Base-by-base conservation (phyloP, 768 basidiomycete species). In the Plicaturopsis crispa region DNA sequence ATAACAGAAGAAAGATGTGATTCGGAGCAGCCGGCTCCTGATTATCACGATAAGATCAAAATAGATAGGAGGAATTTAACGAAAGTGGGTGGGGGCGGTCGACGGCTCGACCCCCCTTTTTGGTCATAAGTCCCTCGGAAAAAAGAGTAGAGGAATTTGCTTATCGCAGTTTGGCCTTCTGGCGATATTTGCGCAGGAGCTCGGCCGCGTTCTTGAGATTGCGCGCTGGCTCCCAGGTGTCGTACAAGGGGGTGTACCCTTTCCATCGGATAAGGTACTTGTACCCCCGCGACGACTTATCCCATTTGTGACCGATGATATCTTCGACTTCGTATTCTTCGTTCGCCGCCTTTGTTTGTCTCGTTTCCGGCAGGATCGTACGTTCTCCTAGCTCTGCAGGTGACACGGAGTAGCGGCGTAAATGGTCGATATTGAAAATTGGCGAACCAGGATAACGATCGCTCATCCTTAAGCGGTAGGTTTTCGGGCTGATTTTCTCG, bases 401-500 rank as follows among this genome's bases (percentile, higher is more conserved):
- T 2, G 49, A 53, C 16, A 26, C 5, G 2, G 40, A 18, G 36
- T 56, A 57, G 6, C 24, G 31, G 11, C 47, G 33, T 3, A 57
- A 44, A 31, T 57, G 54, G 6, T 38, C 36, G 5, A 53, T 48
- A 33, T 56, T 54, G 2, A 56, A 10, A 4, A 57, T 45, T 2
- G 47, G 44, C 23, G 51, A 47, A 11, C 48, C 48, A 0, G 44
- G 36, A 41, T 53, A 57, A 1, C 45, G 47, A 4, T 42, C 39
- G 4, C 40, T 44, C 17, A 55, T 10, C 8, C 44, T 11, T 6
- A 53, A 13, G 12, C 42, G 41, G 38, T 53, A 55, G 13, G 45
- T 45, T 5, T 48, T 34, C 5, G 48, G 50, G 36, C 46, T 50
- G 4, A 59, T 23, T 22, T 44, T 50, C 24, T 48, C 33, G 20